These are phyloP conservation scores for Trichocladium antarcticum DNA, from an alignment of 495 filamentous ascomycete genomes.

Conservation along the genomic window DNA sequence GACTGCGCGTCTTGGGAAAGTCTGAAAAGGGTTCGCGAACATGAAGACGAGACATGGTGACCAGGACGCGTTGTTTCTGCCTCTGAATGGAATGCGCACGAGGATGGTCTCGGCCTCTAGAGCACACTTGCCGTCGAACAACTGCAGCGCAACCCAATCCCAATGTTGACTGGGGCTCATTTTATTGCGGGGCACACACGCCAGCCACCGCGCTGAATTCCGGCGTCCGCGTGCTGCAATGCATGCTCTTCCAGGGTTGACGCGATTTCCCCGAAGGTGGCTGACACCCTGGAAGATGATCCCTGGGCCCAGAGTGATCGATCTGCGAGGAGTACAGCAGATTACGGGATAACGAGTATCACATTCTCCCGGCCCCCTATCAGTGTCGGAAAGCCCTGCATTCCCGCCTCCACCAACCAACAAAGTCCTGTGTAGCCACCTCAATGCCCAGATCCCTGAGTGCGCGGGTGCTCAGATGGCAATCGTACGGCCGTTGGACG, in stretches of 20 bases:
- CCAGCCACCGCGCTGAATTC: constrained; percentile 1
- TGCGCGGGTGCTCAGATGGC: constrained; percentile 68
- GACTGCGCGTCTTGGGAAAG: no score
- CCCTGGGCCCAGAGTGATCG: not conserved
- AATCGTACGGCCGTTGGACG: constrained; percentile 80
- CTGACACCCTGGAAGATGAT: not conserved
- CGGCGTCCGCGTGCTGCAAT: not conserved
- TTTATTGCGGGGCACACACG: not conserved
- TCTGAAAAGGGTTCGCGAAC: no score
- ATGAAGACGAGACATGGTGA: no score
- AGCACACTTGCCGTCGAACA: no score
- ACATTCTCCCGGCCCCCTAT: no score
- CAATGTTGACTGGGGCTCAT: not conserved
- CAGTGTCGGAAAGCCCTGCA: constrained; percentile 34
- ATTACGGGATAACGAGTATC: no score
- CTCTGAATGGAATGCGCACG: not conserved
- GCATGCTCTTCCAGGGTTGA: not conserved
- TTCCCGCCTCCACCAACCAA: constrained; percentile 64
- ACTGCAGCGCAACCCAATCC: no score
- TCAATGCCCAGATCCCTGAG: constrained; percentile 68
- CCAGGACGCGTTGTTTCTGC: not conserved
- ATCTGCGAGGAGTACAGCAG: not conserved
- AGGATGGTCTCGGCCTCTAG: no score
- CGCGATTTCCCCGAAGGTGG: not conserved
- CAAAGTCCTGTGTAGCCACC: constrained; percentile 64